These are phyloP conservation scores for Fusarium sp. DNA, from an alignment of 2,329 filamentous ascomycete genomes.

Conservation along the genomic window DNA sequence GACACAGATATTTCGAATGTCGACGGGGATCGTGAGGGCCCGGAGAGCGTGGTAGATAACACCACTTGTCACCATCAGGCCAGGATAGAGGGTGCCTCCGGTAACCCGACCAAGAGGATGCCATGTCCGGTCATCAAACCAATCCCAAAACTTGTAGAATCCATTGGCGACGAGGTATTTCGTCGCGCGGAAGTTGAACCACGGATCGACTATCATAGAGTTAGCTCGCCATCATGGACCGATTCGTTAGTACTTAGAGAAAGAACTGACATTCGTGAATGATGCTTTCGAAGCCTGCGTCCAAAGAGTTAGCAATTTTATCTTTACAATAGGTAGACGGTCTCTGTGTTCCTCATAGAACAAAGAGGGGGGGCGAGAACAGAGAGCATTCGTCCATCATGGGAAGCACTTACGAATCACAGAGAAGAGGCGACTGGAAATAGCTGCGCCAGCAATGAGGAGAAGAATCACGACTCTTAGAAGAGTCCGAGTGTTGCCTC, in stretches of 20 bases:
- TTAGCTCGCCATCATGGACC: conserved; percentile 40
- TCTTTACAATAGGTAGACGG: neutral
- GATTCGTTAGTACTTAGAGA: conserved; percentile 16
- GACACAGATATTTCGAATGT: conserved; percentile 99
- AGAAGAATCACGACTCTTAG: conserved; percentile 89
- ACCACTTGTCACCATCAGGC: conserved; percentile 98
- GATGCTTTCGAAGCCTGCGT: conserved; percentile 92
- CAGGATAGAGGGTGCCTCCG: conserved; percentile 97
- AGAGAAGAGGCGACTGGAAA: conserved; percentile 95
- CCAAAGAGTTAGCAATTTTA: conserved; percentile 47
- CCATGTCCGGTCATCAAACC: conserved; percentile 99
- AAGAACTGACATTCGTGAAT: conserved; percentile 94
- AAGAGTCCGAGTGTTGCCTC: conserved; percentile 84
- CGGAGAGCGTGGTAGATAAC: conserved; percentile 95
- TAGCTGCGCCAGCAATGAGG: conserved; percentile 90
- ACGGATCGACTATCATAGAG: conserved; percentile 83
- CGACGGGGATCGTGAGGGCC: conserved; percentile 88
- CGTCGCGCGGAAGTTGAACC: conserved; percentile 99
- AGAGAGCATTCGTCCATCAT: conserved; percentile 14
- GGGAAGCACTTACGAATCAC: conserved; percentile 82
- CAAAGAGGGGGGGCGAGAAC: neutral
- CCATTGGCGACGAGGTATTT: conserved; percentile 98
- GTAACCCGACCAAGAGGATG: conserved; percentile 98
- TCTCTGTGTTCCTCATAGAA: neutral
- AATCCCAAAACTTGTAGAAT: conserved; percentile 99